These are phyloP conservation scores for Erythrophleum ivorense DNA, from an alignment of 331 rosid genomes.

Conservation along the genomic window DNA sequence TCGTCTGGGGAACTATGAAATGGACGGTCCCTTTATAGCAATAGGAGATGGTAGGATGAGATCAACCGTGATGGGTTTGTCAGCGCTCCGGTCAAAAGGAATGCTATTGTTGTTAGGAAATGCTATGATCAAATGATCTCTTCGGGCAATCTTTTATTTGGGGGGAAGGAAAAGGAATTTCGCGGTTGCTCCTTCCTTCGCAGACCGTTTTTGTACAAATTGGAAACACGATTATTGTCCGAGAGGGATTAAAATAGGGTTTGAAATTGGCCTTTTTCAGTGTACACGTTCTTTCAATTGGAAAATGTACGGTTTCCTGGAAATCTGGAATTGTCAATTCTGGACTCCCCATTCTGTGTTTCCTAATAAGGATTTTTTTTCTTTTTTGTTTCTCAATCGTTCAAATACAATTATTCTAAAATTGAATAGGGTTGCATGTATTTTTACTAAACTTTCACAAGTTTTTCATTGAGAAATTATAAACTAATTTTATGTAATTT, in stretches of 20 bases:
- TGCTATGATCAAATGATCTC: neutral
- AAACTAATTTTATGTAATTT: neutral
- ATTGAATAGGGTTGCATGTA: neutral
- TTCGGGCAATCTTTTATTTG: neutral
- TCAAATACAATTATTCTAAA: neutral
- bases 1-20: neutral
- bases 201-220: constrained; percentile 18
- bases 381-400: neutral
- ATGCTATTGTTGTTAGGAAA: neutral
- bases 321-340: neutral
- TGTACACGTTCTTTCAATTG: neutral
- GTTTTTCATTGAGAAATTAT: neutral
- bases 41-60: neutral
- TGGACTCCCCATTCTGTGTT: neutral
- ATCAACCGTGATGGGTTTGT: neutral
- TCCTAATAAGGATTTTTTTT: neutral
- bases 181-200: constrained; percentile 17
- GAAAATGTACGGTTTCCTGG: neutral
- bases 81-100: neutral
- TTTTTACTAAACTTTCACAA: neutral
- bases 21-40: constrained; percentile 29
- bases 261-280: neutral
- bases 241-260: neutral
- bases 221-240: neutral
- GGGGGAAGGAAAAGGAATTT: neutral